Conservation (phyloP, 371 early-diverging fungal genomes). For the Sporodiniella umbellata region DNA sequence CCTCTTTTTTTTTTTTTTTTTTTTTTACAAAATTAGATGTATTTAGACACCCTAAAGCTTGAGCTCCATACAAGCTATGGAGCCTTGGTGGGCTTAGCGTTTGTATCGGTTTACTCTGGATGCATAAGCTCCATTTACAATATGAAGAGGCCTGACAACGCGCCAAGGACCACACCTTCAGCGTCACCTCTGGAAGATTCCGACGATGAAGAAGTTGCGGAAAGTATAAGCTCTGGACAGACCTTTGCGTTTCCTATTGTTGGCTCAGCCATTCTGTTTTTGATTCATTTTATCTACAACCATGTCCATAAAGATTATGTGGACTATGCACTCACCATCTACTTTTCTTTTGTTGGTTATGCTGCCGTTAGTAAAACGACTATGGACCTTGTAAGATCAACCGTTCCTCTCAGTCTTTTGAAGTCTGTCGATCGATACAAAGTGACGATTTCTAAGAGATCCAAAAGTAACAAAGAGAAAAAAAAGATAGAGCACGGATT, state of each 20-base stretch:
- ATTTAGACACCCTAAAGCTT: conserved; percentile 10
- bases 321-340: conserved; percentile 79
- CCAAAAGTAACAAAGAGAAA: conserved; percentile 76
- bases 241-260: conserved; percentile 92
- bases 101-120: conserved; percentile 85
- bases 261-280: conserved; percentile 84
- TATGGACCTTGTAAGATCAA: conserved; percentile 48
- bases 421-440: conserved; percentile 65
- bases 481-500: too few species aligned
- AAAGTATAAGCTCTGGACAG: conserved; percentile 82
- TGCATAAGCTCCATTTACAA: conserved; percentile 71
- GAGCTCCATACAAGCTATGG: conserved; percentile 77
- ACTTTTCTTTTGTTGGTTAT: conserved; percentile 84
- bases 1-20: conserved; percentile 4
- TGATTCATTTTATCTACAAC: conserved; percentile 83
- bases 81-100: conserved; percentile 87
- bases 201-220: conserved; percentile 59
- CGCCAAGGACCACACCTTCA: conserved; percentile 30
- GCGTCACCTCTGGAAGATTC: conserved; percentile 40
- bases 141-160: conserved; percentile 62
- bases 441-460: conserved; percentile 64
- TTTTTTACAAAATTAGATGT: conserved; percentile 2
- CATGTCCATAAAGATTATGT: conserved; percentile 83
- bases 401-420: conserved; percentile 44
- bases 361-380: conserved; percentile 70